Conservation (phyloP, 495 filamentous ascomycete genomes). For the Xylaria acuta region DNA sequence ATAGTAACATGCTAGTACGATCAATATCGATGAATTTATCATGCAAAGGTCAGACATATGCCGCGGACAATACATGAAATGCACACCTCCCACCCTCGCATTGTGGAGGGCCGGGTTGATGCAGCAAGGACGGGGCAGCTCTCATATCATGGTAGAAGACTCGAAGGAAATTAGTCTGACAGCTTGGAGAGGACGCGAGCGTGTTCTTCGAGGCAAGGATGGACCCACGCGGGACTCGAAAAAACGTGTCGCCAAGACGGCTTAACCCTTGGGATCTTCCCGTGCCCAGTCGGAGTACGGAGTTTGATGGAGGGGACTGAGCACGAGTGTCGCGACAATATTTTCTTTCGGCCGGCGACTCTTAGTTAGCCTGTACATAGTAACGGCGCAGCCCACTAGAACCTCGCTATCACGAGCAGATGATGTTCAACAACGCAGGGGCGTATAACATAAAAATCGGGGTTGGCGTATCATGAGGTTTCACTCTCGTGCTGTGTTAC, state of each 20-base stretch:
- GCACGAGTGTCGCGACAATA: neutral
- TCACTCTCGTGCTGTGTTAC: neutral
- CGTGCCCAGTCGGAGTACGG: conserved; percentile 16
- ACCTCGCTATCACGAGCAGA: neutral
- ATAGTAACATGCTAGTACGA: neutral
- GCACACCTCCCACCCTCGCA: neutral
- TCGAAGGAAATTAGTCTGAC: neutral
- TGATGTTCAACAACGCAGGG: too few species aligned
- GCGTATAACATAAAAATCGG: neutral
- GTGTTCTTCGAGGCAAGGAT: conserved; percentile 17
- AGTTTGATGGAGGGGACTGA: neutral
- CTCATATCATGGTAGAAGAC: neutral
- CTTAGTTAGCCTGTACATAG: neutral
- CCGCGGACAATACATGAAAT: neutral
- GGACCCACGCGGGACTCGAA: conserved; percentile 20
- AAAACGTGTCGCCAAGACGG: conserved; percentile 30
- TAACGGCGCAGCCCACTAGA: neutral
- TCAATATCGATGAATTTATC: neutral
- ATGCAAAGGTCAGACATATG: conserved; percentile 1
- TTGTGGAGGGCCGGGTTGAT: neutral
- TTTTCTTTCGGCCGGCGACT: neutral
- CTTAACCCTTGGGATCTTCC: conserved; percentile 17
- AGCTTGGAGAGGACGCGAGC: neutral
- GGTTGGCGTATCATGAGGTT: neutral
- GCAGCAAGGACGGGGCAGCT: neutral